Evolutionary conservation across 495 filamentous ascomycete species (phyloP).

Genomic region (Elasticomyces elasticus): DNA sequence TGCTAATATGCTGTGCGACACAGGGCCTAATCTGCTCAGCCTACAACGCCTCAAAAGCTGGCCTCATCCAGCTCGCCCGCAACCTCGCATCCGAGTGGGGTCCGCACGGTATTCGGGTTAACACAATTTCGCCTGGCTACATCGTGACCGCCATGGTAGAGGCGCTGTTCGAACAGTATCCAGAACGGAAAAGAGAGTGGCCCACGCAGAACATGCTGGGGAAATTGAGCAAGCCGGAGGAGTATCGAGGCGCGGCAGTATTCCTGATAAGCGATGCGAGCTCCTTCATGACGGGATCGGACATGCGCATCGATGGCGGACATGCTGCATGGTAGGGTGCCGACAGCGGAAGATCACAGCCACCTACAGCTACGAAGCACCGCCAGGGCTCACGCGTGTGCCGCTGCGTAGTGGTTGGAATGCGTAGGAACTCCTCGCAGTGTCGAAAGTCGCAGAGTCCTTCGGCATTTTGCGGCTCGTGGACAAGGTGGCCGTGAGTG

Average conservation of each 20-base stretch:
- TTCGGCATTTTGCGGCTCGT: too few species aligned
- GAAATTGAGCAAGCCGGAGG: conserved; percentile 64
- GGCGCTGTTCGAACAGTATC: conserved; percentile 61
- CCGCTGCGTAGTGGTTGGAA: too few species aligned
- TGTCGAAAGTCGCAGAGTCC: neutral
- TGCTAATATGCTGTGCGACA: neutral
- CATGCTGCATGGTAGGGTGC: conserved; percentile 29
- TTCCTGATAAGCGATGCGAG: conserved; percentile 82
- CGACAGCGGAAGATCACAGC: neutral
- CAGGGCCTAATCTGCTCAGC: conserved; percentile 65
- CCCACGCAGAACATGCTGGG: conserved; percentile 82
- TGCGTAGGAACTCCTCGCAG: too few species aligned
- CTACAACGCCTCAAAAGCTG: conserved; percentile 88
- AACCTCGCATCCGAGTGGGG: conserved; percentile 90
- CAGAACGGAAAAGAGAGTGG: conserved; percentile 70
- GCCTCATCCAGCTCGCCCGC: conserved; percentile 70
- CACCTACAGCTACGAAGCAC: neutral
- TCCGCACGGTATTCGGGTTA: conserved; percentile 76
- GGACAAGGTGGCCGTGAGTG: too few species aligned
- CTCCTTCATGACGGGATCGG: conserved; percentile 56
- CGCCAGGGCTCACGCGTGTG: too few species aligned
- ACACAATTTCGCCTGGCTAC: conserved; percentile 91
- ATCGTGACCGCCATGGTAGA: conserved; percentile 90
- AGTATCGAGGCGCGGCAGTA: conserved; percentile 50
- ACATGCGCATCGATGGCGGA: conserved; percentile 33